Evolutionary conservation across 176 grass and related monocot species (phyloP).

Genomic region (Canna indica): DNA sequence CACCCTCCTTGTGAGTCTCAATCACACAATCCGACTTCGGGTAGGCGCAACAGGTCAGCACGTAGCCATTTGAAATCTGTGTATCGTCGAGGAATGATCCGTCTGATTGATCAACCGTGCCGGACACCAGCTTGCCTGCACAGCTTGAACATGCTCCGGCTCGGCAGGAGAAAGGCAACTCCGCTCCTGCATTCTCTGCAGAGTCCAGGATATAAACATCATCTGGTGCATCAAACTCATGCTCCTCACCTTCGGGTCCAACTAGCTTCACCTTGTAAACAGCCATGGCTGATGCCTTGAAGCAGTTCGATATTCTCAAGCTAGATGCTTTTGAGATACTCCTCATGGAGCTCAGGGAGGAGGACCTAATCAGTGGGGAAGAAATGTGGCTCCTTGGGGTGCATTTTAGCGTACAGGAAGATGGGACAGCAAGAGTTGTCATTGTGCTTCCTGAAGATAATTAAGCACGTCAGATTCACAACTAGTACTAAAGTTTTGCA

Average conservation of each 20-base stretch:
- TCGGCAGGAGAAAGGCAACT: conserved; percentile 75
- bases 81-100: conserved; percentile 66
- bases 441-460: neutral
- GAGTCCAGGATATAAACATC: conserved; percentile 66
- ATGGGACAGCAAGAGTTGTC: neutral
- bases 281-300: conserved; percentile 26
- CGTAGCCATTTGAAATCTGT: conserved; percentile 42
- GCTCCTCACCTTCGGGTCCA: conserved; percentile 34
- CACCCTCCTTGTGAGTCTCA: conserved; percentile 69
- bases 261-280: conserved; percentile 70
- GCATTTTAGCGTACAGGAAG: neutral
- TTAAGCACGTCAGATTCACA: no score
- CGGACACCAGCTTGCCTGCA: conserved; percentile 41
- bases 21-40: conserved; percentile 54
- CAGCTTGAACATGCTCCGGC: conserved; percentile 67
- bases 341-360: neutral
- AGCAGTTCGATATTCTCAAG: conserved; percentile 1
- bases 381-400: neutral
- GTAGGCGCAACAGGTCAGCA: conserved; percentile 58
- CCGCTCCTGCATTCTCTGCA: conserved; percentile 51
- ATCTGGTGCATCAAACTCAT: conserved; percentile 54
- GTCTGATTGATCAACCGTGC: conserved; percentile 71
- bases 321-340: neutral
- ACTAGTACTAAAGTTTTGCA: no score
- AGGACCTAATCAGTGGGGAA: neutral